phyloP scores from a whole-genome alignment of 176 grass and related monocot species.

The Zea luxurians region DNA sequence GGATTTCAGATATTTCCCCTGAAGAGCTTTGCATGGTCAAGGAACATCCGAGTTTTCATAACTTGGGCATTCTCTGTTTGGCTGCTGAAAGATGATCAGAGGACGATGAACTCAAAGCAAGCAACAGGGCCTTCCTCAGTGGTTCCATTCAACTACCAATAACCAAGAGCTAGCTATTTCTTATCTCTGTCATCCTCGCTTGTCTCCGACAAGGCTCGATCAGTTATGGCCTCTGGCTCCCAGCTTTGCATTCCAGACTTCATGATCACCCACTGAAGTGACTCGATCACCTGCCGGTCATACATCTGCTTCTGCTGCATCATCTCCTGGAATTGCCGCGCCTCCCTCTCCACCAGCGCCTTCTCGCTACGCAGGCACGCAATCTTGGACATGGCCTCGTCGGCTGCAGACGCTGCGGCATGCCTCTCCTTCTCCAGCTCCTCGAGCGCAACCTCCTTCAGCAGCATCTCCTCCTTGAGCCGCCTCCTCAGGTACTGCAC shows the following conservation, averaged over 20 bases:
- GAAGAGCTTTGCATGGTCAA: constrained; percentile 10
- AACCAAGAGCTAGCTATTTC: constrained; percentile 28
- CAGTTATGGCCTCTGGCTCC: constrained; percentile 20
- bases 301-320: constrained; percentile 69
- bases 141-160: constrained; percentile 18
- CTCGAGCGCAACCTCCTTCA: constrained; percentile 37
- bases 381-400: constrained; percentile 91
- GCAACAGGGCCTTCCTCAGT: neutral
- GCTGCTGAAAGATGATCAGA: constrained; percentile 27
- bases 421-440: constrained; percentile 76
- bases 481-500: constrained; percentile 41
- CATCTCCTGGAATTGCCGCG: constrained; percentile 51
- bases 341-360: constrained; percentile 68
- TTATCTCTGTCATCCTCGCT: constrained; percentile 46
- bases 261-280: constrained; percentile 55
- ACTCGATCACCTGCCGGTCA: constrained; percentile 62
- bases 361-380: constrained; percentile 64
- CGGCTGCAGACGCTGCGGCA: constrained; percentile 53
- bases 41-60: constrained; percentile 15
- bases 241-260: constrained; percentile 34
- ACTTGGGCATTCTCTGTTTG: constrained; percentile 17
- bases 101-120: constrained; percentile 23
- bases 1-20: constrained; percentile 3
- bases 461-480: constrained; percentile 55
- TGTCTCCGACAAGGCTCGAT: constrained; percentile 34